Evolutionary conservation across 1,139 yeast genomes (phyloP).

Genomic region (Zygosaccharomyces pseudobailii): DNA sequence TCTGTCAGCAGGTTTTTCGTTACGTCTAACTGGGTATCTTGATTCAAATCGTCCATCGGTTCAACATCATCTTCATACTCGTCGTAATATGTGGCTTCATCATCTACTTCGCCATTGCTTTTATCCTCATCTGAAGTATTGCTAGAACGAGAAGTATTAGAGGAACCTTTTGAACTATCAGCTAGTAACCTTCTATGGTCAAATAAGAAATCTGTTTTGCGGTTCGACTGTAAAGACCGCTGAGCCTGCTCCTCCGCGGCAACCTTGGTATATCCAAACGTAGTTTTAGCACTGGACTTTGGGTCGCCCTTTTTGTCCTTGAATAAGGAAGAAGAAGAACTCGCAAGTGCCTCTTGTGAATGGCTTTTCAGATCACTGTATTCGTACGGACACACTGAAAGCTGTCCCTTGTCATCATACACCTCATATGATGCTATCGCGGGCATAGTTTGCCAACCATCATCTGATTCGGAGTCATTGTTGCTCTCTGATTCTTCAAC

Average conservation of each 20-base stretch:
- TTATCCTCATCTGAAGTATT: constrained; percentile 23
- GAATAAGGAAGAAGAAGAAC: background rate
- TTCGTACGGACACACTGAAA: constrained; percentile 28
- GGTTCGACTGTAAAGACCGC: constrained; percentile 66
- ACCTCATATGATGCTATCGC: constrained; percentile 55
- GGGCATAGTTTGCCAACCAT: constrained; percentile 56
- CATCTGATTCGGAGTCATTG: constrained; percentile 20
- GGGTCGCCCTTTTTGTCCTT: constrained; percentile 14
- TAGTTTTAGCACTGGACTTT: constrained; percentile 33
- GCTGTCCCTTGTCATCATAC: constrained; percentile 53
- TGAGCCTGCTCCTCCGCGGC: constrained; percentile 86
- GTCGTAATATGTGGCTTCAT: constrained; percentile 28
- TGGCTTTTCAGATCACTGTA: constrained; percentile 7
- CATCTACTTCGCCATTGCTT: constrained; percentile 2
- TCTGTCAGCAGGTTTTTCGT: constrained; percentile 81
- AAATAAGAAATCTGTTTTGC: constrained; percentile 79
- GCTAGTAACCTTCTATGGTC: constrained; percentile 30
- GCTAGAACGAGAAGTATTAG: background rate
- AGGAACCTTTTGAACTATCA: constrained; percentile 17
- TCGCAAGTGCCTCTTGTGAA: constrained; percentile 7
- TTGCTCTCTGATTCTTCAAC: constrained; percentile 3
- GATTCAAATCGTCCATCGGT: constrained; percentile 38
- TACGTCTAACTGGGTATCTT: constrained; percentile 63
- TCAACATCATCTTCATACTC: constrained; percentile 42
- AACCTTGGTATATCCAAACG: constrained; percentile 79